phyloP scores from a whole-genome alignment of 768 basidiomycete genomes.

The Lactifluus subvellereus region DNA sequence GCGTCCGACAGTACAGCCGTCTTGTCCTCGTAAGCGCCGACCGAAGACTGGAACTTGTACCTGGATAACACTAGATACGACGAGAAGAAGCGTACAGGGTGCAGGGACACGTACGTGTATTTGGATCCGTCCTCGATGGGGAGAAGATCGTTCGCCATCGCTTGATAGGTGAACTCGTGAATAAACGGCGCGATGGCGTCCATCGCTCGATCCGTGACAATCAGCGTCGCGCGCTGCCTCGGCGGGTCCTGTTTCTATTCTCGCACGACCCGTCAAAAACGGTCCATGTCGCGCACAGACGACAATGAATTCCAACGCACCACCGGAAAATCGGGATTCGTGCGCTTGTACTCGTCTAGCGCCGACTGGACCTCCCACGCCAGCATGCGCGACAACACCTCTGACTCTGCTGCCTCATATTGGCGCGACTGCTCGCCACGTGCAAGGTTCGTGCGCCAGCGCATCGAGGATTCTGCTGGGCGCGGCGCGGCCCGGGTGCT shows the following conservation, averaged over 20 bases:
- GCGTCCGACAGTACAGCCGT: conserved; percentile 77
- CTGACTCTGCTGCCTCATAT: conserved; percentile 63
- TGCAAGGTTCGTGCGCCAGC: conserved; percentile 81
- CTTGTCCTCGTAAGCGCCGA: conserved; percentile 85
- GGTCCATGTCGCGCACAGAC: conserved; percentile 34
- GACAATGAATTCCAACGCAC: neutral
- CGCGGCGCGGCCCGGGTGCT: conserved; percentile 58
- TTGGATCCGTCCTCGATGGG: conserved; percentile 80
- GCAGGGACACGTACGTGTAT: conserved; percentile 62
- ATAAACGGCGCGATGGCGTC: conserved; percentile 85
- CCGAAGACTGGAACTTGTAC: conserved; percentile 88
- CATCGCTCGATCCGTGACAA: conserved; percentile 96
- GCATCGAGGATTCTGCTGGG: conserved; percentile 53
- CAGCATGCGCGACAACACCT: conserved; percentile 74
- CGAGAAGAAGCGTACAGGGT: neutral
- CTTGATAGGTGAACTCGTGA: conserved; percentile 99
- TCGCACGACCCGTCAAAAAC: conserved; percentile 32
- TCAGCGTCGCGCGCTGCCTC: conserved; percentile 70
- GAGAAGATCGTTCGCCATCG: conserved; percentile 94
- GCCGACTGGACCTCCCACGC: conserved; percentile 80
- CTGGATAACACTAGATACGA: conserved; percentile 36
- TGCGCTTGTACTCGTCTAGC: conserved; percentile 82
- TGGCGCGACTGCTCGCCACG: conserved; percentile 64
- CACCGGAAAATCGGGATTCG: conserved; percentile 85
- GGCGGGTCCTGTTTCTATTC: conserved; percentile 29